Conservation (phyloP, 2,329 filamentous ascomycete species). For the Chrysoporthe cubensis region DNA sequence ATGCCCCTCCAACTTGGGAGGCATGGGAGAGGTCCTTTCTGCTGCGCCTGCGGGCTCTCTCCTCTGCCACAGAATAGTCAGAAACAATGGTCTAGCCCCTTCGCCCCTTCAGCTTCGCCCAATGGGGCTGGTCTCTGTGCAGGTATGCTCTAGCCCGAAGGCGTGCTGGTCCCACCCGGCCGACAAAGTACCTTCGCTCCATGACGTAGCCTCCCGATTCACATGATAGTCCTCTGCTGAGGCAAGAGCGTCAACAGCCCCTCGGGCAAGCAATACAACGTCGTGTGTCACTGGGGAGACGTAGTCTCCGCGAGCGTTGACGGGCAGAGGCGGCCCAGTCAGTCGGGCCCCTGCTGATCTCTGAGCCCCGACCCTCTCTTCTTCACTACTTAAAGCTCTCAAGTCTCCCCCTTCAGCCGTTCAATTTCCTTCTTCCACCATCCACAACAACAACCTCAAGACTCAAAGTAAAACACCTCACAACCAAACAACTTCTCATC, state of each 20-base stretch:
- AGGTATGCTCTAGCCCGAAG: not conserved
- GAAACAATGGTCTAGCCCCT: slow-evolving; percentile 11
- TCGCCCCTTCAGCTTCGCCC: not conserved
- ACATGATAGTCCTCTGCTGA: slow-evolving; percentile 10
- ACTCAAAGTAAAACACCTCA: slow-evolving; percentile 18
- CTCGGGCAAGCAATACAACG: not conserved
- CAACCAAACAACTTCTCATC: slow-evolving; percentile 24
- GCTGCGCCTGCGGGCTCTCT: not conserved
- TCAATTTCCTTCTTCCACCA: not conserved
- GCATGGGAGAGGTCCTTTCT: not conserved
- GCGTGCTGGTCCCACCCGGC: not conserved
- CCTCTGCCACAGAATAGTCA: not conserved
- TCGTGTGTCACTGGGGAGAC: slow-evolving; percentile 9
- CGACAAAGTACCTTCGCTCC: not conserved
- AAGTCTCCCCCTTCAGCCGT: not conserved
- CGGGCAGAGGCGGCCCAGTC: not conserved
- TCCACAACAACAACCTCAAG: slow-evolving; percentile 18
- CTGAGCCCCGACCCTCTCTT: not conserved
- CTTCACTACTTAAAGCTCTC: slow-evolving; percentile 12
- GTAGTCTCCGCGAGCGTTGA: not conserved
- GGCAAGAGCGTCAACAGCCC: not conserved
- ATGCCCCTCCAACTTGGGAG: not conserved
- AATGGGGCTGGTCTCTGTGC: not conserved
- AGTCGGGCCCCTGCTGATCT: slow-evolving; percentile 5
- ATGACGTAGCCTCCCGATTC: slow-evolving; percentile 13